Conservation (phyloP, 805 yeast genomes). For the Schwanniomyces occidentalis region DNA sequence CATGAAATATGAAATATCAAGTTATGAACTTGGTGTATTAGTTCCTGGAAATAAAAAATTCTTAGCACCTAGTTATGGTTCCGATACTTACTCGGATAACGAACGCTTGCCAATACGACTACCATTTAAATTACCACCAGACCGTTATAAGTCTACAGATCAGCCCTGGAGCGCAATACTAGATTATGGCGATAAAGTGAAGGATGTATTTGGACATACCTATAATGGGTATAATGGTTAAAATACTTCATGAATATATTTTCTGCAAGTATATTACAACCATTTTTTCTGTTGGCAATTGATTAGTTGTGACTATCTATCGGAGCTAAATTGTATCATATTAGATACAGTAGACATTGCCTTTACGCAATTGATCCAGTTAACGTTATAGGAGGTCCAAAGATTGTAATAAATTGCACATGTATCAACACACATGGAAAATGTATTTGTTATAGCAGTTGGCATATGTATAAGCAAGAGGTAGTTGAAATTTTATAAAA, state of each 20-base stretch:
- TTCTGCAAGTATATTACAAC: neutral
- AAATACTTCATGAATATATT: neutral
- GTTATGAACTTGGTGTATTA: constrained; percentile 42
- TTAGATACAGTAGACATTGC: too few relatives aligned
- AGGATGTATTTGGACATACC: constrained; percentile 24
- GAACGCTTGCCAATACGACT: constrained; percentile 40
- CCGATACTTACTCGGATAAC: constrained; percentile 21
- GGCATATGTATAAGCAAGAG: too few relatives aligned
- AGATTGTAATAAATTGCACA: too few relatives aligned
- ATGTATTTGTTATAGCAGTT: too few relatives aligned
- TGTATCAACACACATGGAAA: too few relatives aligned
- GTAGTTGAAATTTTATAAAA: too few relatives aligned
- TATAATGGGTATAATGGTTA: constrained; percentile 11
- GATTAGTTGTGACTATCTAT: too few relatives aligned
- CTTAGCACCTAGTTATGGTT: constrained; percentile 47
- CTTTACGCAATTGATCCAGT: too few relatives aligned
- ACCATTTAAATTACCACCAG: constrained; percentile 57
- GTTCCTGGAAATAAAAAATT: constrained; percentile 17
- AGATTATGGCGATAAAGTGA: constrained; percentile 18
- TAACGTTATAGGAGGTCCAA: too few relatives aligned
- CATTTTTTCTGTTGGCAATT: too few relatives aligned
- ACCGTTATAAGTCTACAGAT: constrained; percentile 39
- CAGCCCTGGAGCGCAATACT: constrained; percentile 48
- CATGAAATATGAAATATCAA: constrained; percentile 26
- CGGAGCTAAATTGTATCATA: too few relatives aligned